Evolutionary conservation across 75 land plant species (phyloP), one percentile per base, ranked within the genome.

Genomic region (Chamaecyparis obtusa): DNA sequence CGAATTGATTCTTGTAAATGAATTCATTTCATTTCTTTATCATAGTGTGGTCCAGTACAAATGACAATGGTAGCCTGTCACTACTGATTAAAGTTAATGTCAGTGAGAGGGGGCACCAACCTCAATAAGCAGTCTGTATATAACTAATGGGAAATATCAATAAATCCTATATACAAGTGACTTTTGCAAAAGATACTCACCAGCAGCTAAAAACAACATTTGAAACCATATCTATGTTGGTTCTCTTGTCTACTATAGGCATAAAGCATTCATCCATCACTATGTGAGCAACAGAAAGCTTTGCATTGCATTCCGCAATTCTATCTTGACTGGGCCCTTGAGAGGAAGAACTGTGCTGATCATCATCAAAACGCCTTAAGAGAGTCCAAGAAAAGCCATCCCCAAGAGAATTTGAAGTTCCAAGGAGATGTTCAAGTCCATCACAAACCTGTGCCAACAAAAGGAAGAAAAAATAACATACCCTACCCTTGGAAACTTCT

Each of bases 211-310:
- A 98, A 21, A 98, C 71, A 57, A 94, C 93, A 87, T 96, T 94
- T 67, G 92, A 92, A 60, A 98, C 91, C 90, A 98, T 84, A 89
- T 97, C 93, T 27, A 96, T 88, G 30, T 94, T 94, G 82, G 93
- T 96, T 64, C 95, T 92, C 36, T 92, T 92, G 80, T 98, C 99
- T 57, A 92, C 77, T 84, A 96, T 92, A 37, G 99, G 99, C 77
- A 93, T 79, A 91, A 98, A 98, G 84, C 99, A 98, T 87, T 98
- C 99, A 92, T 97, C 98, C 99, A 98, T 97, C 1, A 98, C 93
- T 75, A 89, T 75, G 19, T 92, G 84, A 49, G 99, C 97, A 86
- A 98, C 99, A 87, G 98, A 94, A 76, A 97, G 87, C 91, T 96
- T 97, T 67, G 94, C 92, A 83, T 94, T 94, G 88, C 93, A 91